These are phyloP conservation scores for Talaromyces proteolyticus DNA, from an alignment of 495 filamentous ascomycete genomes.

Conservation along the genomic window DNA sequence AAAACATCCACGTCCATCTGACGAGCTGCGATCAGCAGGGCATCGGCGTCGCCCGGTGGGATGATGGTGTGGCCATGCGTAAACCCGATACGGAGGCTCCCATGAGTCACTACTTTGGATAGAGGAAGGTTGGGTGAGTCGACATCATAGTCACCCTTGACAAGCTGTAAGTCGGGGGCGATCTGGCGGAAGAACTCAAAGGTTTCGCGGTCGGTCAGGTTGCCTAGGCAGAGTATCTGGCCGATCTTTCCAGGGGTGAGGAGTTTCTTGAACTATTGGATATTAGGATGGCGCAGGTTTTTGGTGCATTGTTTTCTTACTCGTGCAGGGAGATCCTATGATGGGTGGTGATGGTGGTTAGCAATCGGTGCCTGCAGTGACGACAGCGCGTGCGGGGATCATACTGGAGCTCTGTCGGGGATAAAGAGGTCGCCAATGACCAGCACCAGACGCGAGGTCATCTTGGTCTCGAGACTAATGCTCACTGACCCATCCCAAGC, in stretches of 20 bases:
- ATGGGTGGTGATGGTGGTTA: neutral
- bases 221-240: conserved; percentile 94
- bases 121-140: conserved; percentile 87
- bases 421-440: conserved; percentile 97
- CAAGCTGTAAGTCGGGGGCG: conserved; percentile 91
- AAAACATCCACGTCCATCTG: conserved; percentile 96
- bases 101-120: conserved; percentile 91
- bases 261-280: conserved; percentile 87
- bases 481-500: conserved; percentile 26
- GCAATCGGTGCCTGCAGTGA: conserved; percentile 2
- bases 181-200: conserved; percentile 92
- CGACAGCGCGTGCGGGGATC: conserved; percentile 16
- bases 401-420: conserved; percentile 84
- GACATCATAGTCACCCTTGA: conserved; percentile 89
- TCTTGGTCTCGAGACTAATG: conserved; percentile 26
- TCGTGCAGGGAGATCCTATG: conserved; percentile 85
- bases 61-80: conserved; percentile 96
- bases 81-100: conserved; percentile 88
- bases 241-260: conserved; percentile 96
- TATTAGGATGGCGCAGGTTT: conserved; percentile 10
- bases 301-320: conserved; percentile 49
- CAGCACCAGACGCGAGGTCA: conserved; percentile 80
- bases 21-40: conserved; percentile 85
- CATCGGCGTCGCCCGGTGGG: conserved; percentile 83
- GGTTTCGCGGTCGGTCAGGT: conserved; percentile 89